phyloP scores from a whole-genome alignment of 2,329 filamentous ascomycete species.

The Diaporthe velutina region DNA sequence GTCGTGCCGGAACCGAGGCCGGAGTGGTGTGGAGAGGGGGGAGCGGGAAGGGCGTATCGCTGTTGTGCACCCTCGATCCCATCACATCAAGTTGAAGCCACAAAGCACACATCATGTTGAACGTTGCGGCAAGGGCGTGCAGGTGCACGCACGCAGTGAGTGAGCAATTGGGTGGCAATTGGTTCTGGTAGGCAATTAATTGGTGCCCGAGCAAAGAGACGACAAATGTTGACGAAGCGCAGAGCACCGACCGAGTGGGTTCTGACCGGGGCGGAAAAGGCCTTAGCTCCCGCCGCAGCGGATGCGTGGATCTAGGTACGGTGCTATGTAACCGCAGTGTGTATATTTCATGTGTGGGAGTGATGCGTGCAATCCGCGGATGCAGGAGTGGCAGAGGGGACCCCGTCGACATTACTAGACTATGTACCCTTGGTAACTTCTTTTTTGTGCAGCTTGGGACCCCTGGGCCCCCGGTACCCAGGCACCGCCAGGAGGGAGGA shows the following conservation, averaged over 20 bases:
- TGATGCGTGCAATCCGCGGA: constrained; percentile 3
- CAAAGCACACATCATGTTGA: background rate
- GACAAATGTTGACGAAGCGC: background rate
- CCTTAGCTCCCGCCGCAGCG: constrained; percentile 27
- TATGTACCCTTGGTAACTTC: no score
- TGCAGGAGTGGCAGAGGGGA: no score
- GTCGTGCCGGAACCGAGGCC: background rate
- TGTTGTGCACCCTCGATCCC: no score
- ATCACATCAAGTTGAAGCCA: background rate
- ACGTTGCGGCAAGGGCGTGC: background rate
- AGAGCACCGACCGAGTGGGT: background rate
- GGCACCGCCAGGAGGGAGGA: background rate
- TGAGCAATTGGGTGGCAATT: background rate
- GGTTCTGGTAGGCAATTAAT: background rate
- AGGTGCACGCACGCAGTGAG: background rate
- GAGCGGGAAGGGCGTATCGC: background rate
- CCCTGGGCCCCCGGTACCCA: background rate
- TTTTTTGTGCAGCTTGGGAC: background rate
- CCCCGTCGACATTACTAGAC: no score
- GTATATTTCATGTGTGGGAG: background rate
- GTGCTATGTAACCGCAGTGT: background rate
- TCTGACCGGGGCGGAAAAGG: constrained; percentile 18
- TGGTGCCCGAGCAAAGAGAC: background rate
- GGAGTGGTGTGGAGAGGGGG: background rate
- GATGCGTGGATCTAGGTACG: background rate